Base-by-base conservation (phyloP, 306 rosid genomes). In the Rosa persica region DNA sequence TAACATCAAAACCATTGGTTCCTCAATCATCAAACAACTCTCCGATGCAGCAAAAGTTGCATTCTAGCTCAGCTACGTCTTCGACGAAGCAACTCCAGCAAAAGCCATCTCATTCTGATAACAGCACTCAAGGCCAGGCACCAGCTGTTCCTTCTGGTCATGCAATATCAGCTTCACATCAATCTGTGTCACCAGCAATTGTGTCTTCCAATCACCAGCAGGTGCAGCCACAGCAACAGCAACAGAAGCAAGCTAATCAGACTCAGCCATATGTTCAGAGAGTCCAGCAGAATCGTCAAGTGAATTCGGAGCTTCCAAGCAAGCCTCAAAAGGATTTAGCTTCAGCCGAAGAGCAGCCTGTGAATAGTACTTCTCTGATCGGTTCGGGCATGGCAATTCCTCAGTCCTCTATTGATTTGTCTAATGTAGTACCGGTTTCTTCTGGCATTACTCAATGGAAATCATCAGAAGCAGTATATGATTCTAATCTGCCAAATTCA, bases 41-140 rank as follows among this genome's bases (percentile, higher is more conserved):
- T 72, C 98, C 88, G 87, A 64, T 85, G 86, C 97, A 85, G 84
- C 91, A 81, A 83, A 95, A 89, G 85, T 81, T 85, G 75, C 87
- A 74, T 83, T 67, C 91, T 73, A 88, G 85, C 71, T 79, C 98
- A 51, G 81, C 85, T 36, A 80, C 88, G 61, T 40, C 90, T 83
- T 73, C 90, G 8, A 83, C 87, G 5, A 93, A 91, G 89, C 96
- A 90, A 84, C 85, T 75, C 70, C 91, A 86, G 82, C 89, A 87
- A 44, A 77, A 83, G 80, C 89, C 83, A 52, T 80, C 94, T 82
- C 81, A 89, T 78, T 86, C 96, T 76, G 99, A 96, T 78, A 84
- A 75, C 72, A 85, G 81, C 78, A 67, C 81, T 72, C 91, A 88
- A 83, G 89, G 87, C 43, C 90, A 89, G 76, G 88, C 82, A 84